Evolutionary conservation across 2,329 filamentous ascomycete genomes (phyloP).

Genomic region (Hypoxylon sp.): DNA sequence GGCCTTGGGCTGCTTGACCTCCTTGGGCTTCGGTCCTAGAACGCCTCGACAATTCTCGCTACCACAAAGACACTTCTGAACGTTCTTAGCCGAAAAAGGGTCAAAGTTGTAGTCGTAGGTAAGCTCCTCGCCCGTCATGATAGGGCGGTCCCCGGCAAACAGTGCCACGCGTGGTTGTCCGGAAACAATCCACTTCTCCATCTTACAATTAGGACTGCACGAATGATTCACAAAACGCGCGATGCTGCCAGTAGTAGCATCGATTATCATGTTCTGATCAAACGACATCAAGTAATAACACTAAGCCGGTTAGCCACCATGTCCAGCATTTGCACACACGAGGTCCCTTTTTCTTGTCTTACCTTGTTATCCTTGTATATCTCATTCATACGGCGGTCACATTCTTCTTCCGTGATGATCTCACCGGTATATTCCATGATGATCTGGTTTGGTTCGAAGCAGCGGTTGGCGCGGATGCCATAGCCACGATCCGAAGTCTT

Average conservation of each 20-base stretch:
- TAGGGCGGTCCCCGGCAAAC: conserved; percentile 89
- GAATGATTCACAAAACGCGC: conserved; percentile 99
- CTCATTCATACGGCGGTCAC: conserved; percentile 92
- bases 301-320: conserved; percentile 60
- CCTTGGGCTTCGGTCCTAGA: conserved; percentile 73
- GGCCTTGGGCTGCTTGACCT: conserved; percentile 64
- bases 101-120: conserved; percentile 92
- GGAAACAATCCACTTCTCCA: conserved; percentile 97
- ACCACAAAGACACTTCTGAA: conserved; percentile 76
- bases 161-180: conserved; percentile 96
- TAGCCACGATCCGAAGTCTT: conserved; percentile 91
- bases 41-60: conserved; percentile 75
- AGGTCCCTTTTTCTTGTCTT: conserved; percentile 53
- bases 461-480: conserved; percentile 90
- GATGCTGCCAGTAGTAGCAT: conserved; percentile 95
- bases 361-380: conserved; percentile 95
- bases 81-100: conserved; percentile 77
- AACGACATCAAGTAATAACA: conserved; percentile 99
- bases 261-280: conserved; percentile 98
- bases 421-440: conserved; percentile 99
- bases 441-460: conserved; percentile 90
- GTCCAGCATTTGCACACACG: conserved; percentile 28
- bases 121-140: conserved; percentile 95
- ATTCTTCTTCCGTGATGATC: conserved; percentile 95
- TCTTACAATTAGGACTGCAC: conserved; percentile 94